phyloP scores from a whole-genome alignment of 108 stramenopile species.

The Schizochytrium sp. region DNA sequence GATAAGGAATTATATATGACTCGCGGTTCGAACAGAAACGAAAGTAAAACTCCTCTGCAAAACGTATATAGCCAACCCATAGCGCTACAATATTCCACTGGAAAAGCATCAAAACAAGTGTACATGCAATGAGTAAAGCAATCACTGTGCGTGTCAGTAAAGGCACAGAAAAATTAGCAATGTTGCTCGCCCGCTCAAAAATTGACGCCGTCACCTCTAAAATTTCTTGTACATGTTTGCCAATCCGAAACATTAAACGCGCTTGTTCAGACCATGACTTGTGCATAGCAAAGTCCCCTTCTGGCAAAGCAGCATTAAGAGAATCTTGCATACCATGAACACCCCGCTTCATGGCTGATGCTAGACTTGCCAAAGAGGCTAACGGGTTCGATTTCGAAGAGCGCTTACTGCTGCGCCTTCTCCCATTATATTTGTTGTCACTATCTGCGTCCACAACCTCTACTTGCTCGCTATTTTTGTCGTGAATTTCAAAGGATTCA shows the following conservation, averaged over 20 bases:
- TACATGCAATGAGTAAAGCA: background rate
- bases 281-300: background rate
- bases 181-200: conserved; percentile 32
- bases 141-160: background rate
- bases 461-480: no score
- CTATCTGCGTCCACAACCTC: no score
- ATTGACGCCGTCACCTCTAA: background rate
- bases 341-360: background rate
- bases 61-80: background rate
- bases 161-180: conserved; percentile 36
- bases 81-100: conserved; percentile 33
- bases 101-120: conserved; percentile 16
- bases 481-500: no score
- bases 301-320: background rate
- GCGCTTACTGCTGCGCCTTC: no score
- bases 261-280: background rate
- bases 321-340: background rate
- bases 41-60: conserved; percentile 29
- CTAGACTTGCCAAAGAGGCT: no score
- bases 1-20: background rate
- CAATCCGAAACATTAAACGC: background rate
- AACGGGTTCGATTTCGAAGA: no score
- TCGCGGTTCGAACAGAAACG: background rate
- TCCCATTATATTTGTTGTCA: no score
- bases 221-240: background rate